Conservation (phyloP, 1,139 yeast species). For the Geotrichum histeridarum region DNA sequence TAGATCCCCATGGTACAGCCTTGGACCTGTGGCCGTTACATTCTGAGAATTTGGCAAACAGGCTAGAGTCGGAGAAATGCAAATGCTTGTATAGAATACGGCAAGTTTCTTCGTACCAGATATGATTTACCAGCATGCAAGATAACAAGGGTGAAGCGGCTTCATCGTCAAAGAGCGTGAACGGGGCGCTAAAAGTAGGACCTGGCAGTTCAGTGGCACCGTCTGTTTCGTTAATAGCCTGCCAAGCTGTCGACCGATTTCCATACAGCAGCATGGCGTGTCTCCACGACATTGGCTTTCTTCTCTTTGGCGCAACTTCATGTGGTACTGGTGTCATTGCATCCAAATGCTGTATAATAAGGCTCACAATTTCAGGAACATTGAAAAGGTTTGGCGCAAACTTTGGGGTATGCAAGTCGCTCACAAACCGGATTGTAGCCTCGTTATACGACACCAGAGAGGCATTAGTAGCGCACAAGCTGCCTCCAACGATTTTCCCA, state of each 20-base stretch:
- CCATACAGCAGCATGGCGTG: constrained; percentile 61
- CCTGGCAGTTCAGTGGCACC: not conserved
- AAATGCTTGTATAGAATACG: constrained; percentile 53
- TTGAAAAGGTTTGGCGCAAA: constrained; percentile 8
- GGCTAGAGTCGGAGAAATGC: constrained; percentile 48
- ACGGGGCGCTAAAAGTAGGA: no score
- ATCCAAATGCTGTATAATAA: constrained; percentile 58
- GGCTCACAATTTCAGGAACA: constrained; percentile 69
- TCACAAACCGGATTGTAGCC: constrained; percentile 6
- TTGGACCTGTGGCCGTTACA: constrained; percentile 11
- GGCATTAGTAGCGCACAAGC: not conserved
- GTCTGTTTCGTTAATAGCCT: constrained; percentile 43
- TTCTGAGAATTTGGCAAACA: constrained; percentile 40
- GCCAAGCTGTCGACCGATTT: constrained; percentile 46
- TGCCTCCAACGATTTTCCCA: not conserved
- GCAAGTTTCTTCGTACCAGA: constrained; percentile 56
- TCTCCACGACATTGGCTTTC: constrained; percentile 61
- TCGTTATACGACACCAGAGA: not conserved
- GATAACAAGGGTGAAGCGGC: constrained; percentile 8
- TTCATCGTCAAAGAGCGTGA: not conserved
- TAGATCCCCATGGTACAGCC: not conserved
- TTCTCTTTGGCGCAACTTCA: constrained; percentile 53
- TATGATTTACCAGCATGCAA: constrained; percentile 62
- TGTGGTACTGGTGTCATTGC: constrained; percentile 48
- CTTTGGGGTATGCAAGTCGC: constrained; percentile 1